Evolutionary conservation across 2,329 filamentous ascomycete genomes (phyloP), one percentile per base, ranked within the genome.

Genomic region (Aspergillus versicolor): DNA sequence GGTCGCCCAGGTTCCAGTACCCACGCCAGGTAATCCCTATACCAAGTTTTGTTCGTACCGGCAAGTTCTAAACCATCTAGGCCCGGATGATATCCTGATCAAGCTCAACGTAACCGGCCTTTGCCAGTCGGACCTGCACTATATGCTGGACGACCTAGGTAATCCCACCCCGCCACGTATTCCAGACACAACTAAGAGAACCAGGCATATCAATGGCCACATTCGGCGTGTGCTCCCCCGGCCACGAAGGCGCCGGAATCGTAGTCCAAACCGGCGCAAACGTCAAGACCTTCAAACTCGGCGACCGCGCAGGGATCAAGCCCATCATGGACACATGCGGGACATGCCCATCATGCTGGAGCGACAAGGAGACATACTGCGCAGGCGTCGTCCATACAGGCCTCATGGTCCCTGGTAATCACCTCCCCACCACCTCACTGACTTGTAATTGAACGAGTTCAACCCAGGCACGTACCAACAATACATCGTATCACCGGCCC

Each of bases 71-170:
- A 34, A 38, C 19, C 1, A 5, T n/a, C 27, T 57, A 81, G 80
- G 79, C 12, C 79, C 79, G 7, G 75, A 83, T 49, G 82, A 86
- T 57, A 70, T 86, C 21, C 75, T 86, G 9, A 75, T 86, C 64
- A 80, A 78, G 52, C 74, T 86, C 52, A 86, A 85, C 56, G 77
- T 76, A 24, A 86, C 83, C 1, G 84, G 84, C 0, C 75, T 86
- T 48, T 86, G 84, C 71, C 79, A 81, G 58, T 79, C 77, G 34
- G 84, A 86, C 62, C 69, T 86, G 17, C 83, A 86, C 64, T 81
- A 81, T 69, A 84, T 84, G 81, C 60, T 80, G 47, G 78, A 79
- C 54, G 83, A 86, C 64, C 78, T 81, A 71, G 78, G 75, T 0
- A 53, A 76, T 0, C 70, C 72, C n/a, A 82, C 15, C 1, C 2